These are phyloP conservation scores for Yamadazyma sp. DNA, from an alignment of 1,139 yeast genomes.

Conservation along the genomic window DNA sequence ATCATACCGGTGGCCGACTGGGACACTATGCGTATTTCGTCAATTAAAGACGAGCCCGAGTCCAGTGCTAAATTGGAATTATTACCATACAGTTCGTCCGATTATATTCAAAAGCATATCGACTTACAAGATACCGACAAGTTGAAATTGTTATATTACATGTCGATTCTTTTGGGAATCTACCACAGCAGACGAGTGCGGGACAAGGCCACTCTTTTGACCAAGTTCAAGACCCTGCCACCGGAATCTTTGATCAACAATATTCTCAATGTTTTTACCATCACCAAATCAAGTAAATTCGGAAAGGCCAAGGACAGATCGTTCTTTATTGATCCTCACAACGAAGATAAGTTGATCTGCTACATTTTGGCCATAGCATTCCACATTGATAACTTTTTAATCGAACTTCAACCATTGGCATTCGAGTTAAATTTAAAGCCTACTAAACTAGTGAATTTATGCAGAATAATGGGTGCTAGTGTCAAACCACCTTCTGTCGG, in stretches of 20 bases:
- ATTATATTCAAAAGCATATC: conserved; percentile 38
- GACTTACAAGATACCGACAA: conserved; percentile 51
- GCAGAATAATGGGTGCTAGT: conserved; percentile 80
- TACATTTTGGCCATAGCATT: conserved; percentile 70
- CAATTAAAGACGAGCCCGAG: conserved; percentile 51
- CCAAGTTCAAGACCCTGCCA: conserved; percentile 60
- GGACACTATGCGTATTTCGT: conserved; percentile 59
- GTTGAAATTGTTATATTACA: conserved; percentile 71
- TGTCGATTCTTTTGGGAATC: conserved; percentile 76
- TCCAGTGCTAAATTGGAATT: conserved; percentile 49
- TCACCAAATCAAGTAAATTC: conserved; percentile 59
- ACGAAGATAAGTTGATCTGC: conserved; percentile 83
- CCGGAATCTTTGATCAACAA: conserved; percentile 76
- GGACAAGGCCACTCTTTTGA: conserved; percentile 59
- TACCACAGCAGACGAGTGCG: conserved; percentile 69
- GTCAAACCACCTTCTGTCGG: conserved; percentile 74
- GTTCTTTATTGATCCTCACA: conserved; percentile 78
- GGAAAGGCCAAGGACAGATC: conserved; percentile 76
- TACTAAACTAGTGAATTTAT: conserved; percentile 63
- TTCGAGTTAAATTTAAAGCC: conserved; percentile 84
- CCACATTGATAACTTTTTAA: conserved; percentile 72
- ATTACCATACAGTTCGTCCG: conserved; percentile 52
- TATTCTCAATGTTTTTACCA: conserved; percentile 67
- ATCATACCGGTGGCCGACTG: conserved; percentile 72
- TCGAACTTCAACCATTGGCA: conserved; percentile 80